phyloP scores from a whole-genome alignment of 2,329 filamentous ascomycete genomes.

The Penicillium sp. region DNA sequence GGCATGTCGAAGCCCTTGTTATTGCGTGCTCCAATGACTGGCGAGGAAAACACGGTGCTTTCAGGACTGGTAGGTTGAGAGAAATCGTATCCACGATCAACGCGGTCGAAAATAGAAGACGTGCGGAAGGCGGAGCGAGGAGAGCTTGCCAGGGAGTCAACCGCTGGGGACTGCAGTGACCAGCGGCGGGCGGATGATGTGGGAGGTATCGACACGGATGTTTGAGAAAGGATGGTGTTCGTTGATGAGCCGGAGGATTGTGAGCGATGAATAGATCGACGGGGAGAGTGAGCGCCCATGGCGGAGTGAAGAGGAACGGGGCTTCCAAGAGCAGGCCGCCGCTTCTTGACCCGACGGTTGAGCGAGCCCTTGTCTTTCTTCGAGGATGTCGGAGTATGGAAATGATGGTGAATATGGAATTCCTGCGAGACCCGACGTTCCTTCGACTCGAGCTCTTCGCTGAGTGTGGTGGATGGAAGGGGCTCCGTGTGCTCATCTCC shows the following conservation, averaged over 20 bases:
- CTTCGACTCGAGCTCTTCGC: slow-evolving; percentile 69
- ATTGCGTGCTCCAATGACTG: slow-evolving; percentile 66
- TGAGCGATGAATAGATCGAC: slow-evolving; percentile 41
- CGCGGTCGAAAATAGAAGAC: slow-evolving; percentile 77
- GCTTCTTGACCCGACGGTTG: slow-evolving; percentile 69
- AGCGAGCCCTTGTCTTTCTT: slow-evolving; percentile 59
- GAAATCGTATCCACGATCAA: slow-evolving; percentile 65
- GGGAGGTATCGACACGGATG: slow-evolving; percentile 60
- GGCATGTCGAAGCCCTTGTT: slow-evolving; percentile 64
- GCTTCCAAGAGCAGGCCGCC: slow-evolving; percentile 64
- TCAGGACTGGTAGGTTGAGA: slow-evolving; percentile 81
- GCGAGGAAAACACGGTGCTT: slow-evolving; percentile 67
- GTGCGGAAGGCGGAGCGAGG: slow-evolving; percentile 73
- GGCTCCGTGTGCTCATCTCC: slow-evolving; percentile 27
- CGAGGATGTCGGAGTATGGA: slow-evolving; percentile 67
- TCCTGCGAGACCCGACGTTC: slow-evolving; percentile 65
- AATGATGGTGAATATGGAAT: slow-evolving; percentile 92
- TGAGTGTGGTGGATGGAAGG: slow-evolving; percentile 60
- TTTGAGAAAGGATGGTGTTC: slow-evolving; percentile 66
- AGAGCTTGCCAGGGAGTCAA: slow-evolving; percentile 75
- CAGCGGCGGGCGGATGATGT: slow-evolving; percentile 42
- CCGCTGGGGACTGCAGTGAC: slow-evolving; percentile 47
- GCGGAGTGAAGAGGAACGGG: slow-evolving; percentile 51
- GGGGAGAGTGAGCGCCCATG: slow-evolving; percentile 31
- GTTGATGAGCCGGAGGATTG: slow-evolving; percentile 51